These are phyloP conservation scores for Cercospora sp. DNA, from an alignment of 2,329 filamentous ascomycete species.

Conservation along the genomic window DNA sequence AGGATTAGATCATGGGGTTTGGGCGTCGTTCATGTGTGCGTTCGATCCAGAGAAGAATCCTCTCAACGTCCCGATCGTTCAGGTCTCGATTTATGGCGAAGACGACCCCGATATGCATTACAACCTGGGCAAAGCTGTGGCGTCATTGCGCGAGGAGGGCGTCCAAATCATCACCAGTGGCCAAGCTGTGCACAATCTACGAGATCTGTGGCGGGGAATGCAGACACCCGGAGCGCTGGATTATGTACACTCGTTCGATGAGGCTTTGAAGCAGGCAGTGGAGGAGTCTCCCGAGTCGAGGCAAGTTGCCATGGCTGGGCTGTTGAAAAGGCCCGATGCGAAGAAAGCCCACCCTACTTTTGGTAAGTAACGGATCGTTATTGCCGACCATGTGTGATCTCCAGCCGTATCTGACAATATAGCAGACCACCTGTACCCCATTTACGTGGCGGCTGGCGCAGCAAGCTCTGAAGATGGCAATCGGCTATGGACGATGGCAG, in stretches of 20 bases:
- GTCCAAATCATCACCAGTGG: constrained; percentile 70
- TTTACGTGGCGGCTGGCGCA: constrained; percentile 52
- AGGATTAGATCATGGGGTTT: constrained; percentile 75
- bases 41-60: constrained; percentile 44
- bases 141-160: constrained; percentile 65
- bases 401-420: not conserved
- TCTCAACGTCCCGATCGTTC: constrained; percentile 61
- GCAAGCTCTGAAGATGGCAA: constrained; percentile 37
- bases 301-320: constrained; percentile 39
- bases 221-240: constrained; percentile 33
- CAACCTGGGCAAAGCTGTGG: constrained; percentile 65
- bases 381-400: not conserved
- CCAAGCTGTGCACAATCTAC: constrained; percentile 61
- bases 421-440: constrained; percentile 51
- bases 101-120: constrained; percentile 68
- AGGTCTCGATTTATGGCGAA: constrained; percentile 67
- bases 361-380: constrained; percentile 32
- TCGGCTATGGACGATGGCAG: constrained; percentile 39
- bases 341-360: constrained; percentile 64
- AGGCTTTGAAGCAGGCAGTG: constrained; percentile 39
- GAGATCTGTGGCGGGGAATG: constrained; percentile 35
- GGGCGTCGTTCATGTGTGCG: constrained; percentile 66
- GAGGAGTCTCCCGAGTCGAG: constrained; percentile 36
- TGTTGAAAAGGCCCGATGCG: constrained; percentile 51
- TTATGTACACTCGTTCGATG: constrained; percentile 41